These are phyloP conservation scores for Zarea fungicola DNA, from an alignment of 2,329 filamentous ascomycete species.

Conservation along the genomic window DNA sequence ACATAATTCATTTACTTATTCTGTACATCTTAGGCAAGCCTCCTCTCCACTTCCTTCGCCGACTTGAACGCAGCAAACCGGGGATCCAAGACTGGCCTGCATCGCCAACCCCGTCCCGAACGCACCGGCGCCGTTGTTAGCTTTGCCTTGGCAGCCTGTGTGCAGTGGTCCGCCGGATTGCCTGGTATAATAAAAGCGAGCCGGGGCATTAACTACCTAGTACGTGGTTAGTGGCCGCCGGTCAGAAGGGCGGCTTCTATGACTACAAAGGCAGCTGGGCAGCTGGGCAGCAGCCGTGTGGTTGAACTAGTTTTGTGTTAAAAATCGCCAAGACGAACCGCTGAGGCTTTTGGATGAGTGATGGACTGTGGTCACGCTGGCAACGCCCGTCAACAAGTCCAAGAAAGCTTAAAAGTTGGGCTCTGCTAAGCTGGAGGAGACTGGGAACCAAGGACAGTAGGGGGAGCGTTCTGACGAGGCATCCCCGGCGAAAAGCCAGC, in stretches of 20 bases:
- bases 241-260: too few species aligned
- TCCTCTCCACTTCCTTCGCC: slow-evolving; percentile 2
- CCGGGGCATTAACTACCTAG: neutral
- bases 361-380: neutral
- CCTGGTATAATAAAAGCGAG: neutral
- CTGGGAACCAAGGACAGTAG: too few species aligned
- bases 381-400: neutral
- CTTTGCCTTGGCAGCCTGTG: too few species aligned
- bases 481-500: too few species aligned
- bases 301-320: slow-evolving; percentile 5
- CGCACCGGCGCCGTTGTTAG: neutral
- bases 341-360: too few species aligned
- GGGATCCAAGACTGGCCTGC: neutral
- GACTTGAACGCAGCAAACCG: neutral
- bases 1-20: too few species aligned
- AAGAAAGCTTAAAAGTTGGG: neutral
- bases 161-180: neutral
- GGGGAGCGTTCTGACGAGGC: too few species aligned
- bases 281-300: slow-evolving; percentile 4
- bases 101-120: slow-evolving; percentile 3
- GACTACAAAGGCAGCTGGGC: too few species aligned
- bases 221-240: too few species aligned
- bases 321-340: slow-evolving; percentile 7
- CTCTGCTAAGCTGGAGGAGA: too few species aligned
- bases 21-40: neutral